Conservation (phyloP, 2,329 filamentous ascomycete species). For the Graphilbum ipis-grandicollis region DNA sequence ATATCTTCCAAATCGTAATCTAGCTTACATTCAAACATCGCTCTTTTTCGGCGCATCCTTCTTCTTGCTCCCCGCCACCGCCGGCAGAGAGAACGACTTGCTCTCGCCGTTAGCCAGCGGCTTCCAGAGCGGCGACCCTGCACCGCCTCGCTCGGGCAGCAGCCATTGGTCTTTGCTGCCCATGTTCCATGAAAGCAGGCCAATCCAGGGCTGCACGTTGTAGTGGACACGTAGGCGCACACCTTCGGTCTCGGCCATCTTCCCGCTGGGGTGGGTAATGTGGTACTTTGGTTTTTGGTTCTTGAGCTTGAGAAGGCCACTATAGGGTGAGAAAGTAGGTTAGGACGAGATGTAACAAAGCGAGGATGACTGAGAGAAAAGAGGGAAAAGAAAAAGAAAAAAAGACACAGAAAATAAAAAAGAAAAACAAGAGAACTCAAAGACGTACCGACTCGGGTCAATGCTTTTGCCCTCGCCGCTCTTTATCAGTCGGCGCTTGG, state of each 20-base stretch:
- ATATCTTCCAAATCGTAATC: too few species aligned
- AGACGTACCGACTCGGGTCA: conserved; percentile 35
- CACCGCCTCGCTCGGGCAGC: conserved; percentile 3
- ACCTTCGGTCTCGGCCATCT: conserved; percentile 55
- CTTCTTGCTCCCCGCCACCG: conserved; percentile 17
- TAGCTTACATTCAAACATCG: too few species aligned
- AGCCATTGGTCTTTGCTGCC: conserved; percentile 13
- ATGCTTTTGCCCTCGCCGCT: conserved; percentile 42
- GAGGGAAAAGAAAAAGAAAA: not conserved
- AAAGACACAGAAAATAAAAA: not conserved
- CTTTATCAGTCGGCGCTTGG: conserved; percentile 44
- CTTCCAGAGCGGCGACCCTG: conserved; percentile 33
- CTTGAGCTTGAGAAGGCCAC: conserved; percentile 58
- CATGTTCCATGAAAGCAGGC: conserved; percentile 67
- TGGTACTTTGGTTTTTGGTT: conserved; percentile 94
- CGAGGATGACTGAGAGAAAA: not conserved
- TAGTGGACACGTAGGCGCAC: conserved; percentile 73
- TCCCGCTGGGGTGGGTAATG: conserved; percentile 75
- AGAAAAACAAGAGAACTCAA: not conserved
- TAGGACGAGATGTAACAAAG: not conserved
- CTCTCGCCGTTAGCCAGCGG: conserved; percentile 46
- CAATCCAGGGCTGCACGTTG: conserved; percentile 97
- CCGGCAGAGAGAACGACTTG: conserved; percentile 45
- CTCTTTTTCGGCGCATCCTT: not conserved
- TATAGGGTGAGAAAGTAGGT: conserved; percentile 12